phyloP scores from a whole-genome alignment of 2,329 filamentous ascomycete species.

The Monosporascus sp. region DNA sequence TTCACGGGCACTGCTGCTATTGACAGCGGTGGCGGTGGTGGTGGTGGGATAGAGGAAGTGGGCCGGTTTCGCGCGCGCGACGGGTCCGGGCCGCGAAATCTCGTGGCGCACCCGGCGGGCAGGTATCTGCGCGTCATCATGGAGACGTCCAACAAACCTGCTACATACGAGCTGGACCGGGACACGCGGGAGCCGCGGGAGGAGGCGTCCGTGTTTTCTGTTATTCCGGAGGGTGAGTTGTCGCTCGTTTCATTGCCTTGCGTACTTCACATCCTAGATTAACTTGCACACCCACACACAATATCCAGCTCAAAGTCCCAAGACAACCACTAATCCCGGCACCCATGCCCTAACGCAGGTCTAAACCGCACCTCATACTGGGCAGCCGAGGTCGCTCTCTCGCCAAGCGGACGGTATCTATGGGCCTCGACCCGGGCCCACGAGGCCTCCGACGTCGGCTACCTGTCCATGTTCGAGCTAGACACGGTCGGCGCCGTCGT shows the following conservation, averaged over 20 bases:
- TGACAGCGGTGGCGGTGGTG: background rate
- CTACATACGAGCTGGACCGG: slow-evolving; percentile 5
- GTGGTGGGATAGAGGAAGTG: background rate
- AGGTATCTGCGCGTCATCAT: slow-evolving; percentile 14
- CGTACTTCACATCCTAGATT: too few species aligned
- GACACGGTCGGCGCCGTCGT: slow-evolving; percentile 5
- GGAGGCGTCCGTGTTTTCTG: slow-evolving; percentile 4
- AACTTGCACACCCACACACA: too few species aligned
- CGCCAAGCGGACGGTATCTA: slow-evolving; percentile 10
- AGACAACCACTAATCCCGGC: too few species aligned
- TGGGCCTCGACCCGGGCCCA: slow-evolving; percentile 14
- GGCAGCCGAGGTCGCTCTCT: slow-evolving; percentile 17
- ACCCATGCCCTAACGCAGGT: background rate
- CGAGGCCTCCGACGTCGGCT: slow-evolving; percentile 5
- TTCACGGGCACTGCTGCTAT: background rate
- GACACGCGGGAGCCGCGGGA: background rate
- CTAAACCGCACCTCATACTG: slow-evolving; percentile 10
- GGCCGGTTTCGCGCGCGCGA: background rate
- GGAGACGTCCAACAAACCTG: slow-evolving; percentile 11
- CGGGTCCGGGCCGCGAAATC: slow-evolving; percentile 10
- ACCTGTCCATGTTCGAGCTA: slow-evolving; percentile 13
- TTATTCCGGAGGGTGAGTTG: slow-evolving; percentile 9
- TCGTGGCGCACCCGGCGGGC: slow-evolving; percentile 8
- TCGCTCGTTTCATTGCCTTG: background rate
- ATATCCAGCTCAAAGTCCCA: too few species aligned